Conservation (phyloP, 345 rosid genomes). For the Arabidopsis suecica region DNA sequence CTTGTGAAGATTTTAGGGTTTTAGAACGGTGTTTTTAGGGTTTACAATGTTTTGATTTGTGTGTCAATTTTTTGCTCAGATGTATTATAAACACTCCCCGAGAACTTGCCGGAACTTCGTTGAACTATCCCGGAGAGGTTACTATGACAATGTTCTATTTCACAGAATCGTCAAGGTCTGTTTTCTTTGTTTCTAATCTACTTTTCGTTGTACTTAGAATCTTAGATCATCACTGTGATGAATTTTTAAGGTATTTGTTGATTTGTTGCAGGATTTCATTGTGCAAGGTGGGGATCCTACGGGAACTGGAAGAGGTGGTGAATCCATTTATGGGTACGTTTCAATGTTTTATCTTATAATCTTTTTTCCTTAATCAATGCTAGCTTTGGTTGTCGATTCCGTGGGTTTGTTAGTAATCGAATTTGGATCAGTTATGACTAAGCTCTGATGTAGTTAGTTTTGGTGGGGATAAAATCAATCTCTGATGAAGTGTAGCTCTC, state of each 20-base stretch:
- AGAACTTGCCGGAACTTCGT: conserved; percentile 95
- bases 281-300: conserved; percentile 99
- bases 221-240: conserved; percentile 31
- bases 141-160: conserved; percentile 80
- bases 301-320: conserved; percentile 94
- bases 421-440: background rate
- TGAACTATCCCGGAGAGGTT: conserved; percentile 85
- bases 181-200: background rate
- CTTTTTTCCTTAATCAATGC: background rate
- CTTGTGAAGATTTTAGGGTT: conserved; percentile 25
- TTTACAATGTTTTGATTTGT: conserved; percentile 24
- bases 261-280: conserved; percentile 74
- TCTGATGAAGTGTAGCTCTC: background rate
- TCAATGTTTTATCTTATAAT: background rate
- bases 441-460: background rate
- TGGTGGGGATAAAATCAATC: background rate
- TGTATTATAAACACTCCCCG: conserved; percentile 88
- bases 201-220: background rate
- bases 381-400: conserved; percentile 1
- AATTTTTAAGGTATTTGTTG: background rate
- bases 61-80: conserved; percentile 50
- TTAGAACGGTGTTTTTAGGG: conserved; percentile 21
- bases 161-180: conserved; percentile 91
- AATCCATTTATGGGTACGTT: conserved; percentile 87
- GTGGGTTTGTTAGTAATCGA: conserved; percentile 4